Percentiles rank a stretch among this genome's conserved stretches.
These are phyloP conservation scores for Lachancea lanzarotensis DNA, from an alignment of 805 yeast genomes.

Conservation along the genomic window DNA sequence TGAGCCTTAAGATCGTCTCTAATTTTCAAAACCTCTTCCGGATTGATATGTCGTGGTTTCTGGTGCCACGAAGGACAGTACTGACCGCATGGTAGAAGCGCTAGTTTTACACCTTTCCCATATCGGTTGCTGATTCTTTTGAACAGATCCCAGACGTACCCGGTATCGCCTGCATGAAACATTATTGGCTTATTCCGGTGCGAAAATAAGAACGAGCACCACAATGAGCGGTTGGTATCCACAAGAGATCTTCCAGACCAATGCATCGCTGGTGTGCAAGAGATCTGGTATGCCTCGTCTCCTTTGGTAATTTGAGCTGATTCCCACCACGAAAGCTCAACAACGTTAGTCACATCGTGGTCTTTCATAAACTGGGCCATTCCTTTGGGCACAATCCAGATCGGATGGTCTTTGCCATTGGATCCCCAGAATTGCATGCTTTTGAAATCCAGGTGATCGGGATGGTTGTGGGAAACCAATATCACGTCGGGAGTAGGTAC, in stretches of 20 bases:
- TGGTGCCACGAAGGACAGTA: conserved; percentile 95
- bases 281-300: conserved; percentile 54
- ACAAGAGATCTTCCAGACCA: conserved; percentile 87
- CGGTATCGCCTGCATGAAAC: conserved; percentile 94
- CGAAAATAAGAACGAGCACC: conserved; percentile 81
- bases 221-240: conserved; percentile 74
- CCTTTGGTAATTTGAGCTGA: conserved; percentile 30
- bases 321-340: conserved; percentile 95
- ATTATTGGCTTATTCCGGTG: conserved; percentile 63
- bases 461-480: conserved; percentile 88
- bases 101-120: conserved; percentile 54
- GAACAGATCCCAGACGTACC: conserved; percentile 73
- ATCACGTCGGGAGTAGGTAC: conserved; percentile 66
- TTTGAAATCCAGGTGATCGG: conserved; percentile 80
- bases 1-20: conserved; percentile 55
- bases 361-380: conserved; percentile 52
- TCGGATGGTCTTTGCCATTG: conserved; percentile 24
- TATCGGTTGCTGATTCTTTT: conserved; percentile 53
- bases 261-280: conserved; percentile 92
- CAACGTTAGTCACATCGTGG: conserved; percentile 52
- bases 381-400: conserved; percentile 92
- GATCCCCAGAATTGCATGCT: conserved; percentile 38
- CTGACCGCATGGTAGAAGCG: conserved; percentile 88
- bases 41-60: conserved; percentile 79
- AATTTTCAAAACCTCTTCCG: conserved; percentile 66